These are phyloP conservation scores for Chytriomyces hyalinus DNA, from an alignment of 192 early-diverging fungal genomes.

Conservation along the genomic window DNA sequence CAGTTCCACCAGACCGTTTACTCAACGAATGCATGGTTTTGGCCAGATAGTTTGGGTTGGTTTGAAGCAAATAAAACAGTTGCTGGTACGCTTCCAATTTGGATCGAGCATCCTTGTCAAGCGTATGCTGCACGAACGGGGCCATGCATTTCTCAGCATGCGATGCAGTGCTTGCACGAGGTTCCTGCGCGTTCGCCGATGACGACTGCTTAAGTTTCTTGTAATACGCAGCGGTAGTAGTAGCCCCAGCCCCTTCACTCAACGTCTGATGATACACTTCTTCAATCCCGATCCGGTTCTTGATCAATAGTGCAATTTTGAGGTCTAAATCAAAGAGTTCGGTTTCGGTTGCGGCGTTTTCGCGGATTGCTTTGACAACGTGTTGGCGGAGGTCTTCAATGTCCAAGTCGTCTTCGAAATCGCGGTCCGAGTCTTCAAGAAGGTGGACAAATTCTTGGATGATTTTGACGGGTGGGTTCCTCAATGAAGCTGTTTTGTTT, in stretches of 20 bases:
- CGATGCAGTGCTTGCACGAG: not conserved
- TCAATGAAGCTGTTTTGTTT: conserved; percentile 30
- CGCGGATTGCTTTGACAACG: conserved; percentile 87
- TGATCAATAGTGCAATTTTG: conserved; percentile 94
- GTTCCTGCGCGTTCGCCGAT: not conserved
- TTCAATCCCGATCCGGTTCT: conserved; percentile 93
- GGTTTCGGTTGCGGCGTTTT: conserved; percentile 79
- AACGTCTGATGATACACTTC: conserved; percentile 80
- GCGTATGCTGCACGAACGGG: conserved; percentile 72
- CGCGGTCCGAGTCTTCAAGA: conserved; percentile 87
- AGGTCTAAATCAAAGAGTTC: conserved; percentile 89
- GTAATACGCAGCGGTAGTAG: conserved; percentile 43
- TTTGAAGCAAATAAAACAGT: conserved; percentile 96
- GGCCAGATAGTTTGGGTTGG: conserved; percentile 91
- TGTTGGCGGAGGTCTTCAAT: conserved; percentile 84
- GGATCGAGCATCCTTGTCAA: conserved; percentile 85
- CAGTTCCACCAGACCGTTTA: conserved; percentile 71
- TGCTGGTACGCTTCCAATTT: conserved; percentile 87
- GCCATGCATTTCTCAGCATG: conserved; percentile 43
- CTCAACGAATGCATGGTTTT: conserved; percentile 86
- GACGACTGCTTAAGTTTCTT: conserved; percentile 44
- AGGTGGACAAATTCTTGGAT: conserved; percentile 88
- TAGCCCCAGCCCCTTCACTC: conserved; percentile 16
- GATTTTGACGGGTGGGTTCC: conserved; percentile 79
- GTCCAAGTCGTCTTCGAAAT: conserved; percentile 91